phyloP scores from a whole-genome alignment of 23 red algal genomes.

The Gracilaria domingensis region DNA sequence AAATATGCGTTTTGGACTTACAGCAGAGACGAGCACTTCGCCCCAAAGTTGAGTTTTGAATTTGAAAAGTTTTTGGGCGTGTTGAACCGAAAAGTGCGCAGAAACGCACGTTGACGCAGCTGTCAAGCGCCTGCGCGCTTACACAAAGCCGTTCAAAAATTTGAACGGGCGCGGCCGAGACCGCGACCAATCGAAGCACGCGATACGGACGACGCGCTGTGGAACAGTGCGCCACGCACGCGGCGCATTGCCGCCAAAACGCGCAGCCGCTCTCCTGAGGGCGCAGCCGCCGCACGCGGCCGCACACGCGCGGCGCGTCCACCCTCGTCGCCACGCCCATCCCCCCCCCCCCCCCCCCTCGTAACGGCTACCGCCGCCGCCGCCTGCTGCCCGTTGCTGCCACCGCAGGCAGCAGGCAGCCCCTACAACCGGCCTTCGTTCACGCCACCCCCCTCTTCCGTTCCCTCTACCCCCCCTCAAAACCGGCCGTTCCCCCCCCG shows the following conservation, averaged over 20 bases:
- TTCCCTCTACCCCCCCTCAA: conserved; percentile 1
- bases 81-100: not conserved
- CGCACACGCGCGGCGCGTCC: conserved; percentile 4
- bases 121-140: not conserved
- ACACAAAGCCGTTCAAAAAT: conserved; percentile 14
- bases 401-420: conserved; percentile 26
- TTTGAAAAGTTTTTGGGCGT: not conserved
- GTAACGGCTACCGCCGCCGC: conserved; percentile 31
- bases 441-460: not conserved
- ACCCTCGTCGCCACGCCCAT: conserved; percentile 9
- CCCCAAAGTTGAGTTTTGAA: no score
- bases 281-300: not conserved
- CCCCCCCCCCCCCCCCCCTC: conserved; percentile 10
- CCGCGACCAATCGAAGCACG: not conserved
- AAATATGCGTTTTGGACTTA: no score
- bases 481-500: not conserved
- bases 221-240: no score
- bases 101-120: not conserved
- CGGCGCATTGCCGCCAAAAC: conserved; percentile 27
- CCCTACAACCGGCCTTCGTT: not conserved
- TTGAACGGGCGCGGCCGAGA: not conserved
- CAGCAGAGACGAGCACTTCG: no score
- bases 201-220: not conserved
- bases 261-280: conserved; percentile 27
- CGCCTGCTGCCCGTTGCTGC: conserved; percentile 47